Evolutionary conservation across 2,329 filamentous ascomycete genomes (phyloP), one percentile per base, ranked within the genome.

Genomic region (Thielaviopsis euricoi): DNA sequence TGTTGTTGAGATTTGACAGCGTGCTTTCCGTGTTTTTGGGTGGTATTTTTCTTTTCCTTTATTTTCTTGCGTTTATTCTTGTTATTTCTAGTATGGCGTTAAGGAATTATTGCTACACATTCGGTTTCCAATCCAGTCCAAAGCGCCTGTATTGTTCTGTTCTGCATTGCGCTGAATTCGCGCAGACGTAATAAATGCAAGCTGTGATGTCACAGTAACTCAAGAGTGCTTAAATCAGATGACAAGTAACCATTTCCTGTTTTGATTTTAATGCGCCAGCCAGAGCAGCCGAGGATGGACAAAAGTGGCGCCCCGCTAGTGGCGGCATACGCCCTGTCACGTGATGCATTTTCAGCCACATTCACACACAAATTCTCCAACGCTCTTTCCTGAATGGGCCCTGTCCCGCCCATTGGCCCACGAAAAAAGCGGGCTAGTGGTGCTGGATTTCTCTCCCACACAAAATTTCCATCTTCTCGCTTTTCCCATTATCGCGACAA

Each of bases 401-500:
- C 56, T 53, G 59, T 54, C 58, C 53, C 49, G 56, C 55, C 53
- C 51, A 63, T 61, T 61, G 59, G 59, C 61, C 60, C 52, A 60
- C 59, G 59, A 62, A 62, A 60, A 58, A 57, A 56, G 50, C 53
- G 56, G 51, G 58, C 40, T 61, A 57, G 58, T 59, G 58, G 51
- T 60, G 58, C 52, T 40, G 58, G 58, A 61, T 61, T 61, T 61
- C 62, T 59, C 61, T 56, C 69, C 70, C 70, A 72, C 71, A 71
- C 70, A 71, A 70, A 71, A 69, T 70, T 70, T 69, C 62, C 65
- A 71, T 71, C 70, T 70, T 53, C 22, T 55, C 48, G 52, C 57
- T 51, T 58, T 58, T 56, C 53, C 56, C 49, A 58, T 54, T 52
- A 53, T 60, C 37, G 52, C 49, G 55, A 60, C 48, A 58, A 58